Conservation (phyloP, 2,329 filamentous ascomycete genomes). For the Epicoccum nigrum region DNA sequence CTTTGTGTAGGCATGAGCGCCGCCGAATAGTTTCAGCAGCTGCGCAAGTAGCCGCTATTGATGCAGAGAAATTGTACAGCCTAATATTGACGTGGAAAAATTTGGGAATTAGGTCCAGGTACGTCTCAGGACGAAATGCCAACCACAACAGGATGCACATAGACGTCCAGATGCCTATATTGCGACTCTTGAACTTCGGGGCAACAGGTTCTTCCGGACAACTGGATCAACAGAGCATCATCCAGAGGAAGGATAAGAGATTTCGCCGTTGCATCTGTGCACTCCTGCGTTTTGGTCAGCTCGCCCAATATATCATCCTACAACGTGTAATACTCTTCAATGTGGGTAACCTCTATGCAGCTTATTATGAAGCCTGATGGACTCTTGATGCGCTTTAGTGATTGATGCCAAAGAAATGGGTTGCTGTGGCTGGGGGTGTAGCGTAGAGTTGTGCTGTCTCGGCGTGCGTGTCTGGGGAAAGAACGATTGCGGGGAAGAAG, state of each 20-base stretch:
- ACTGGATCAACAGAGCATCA: constrained; percentile 6
- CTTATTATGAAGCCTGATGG: background rate
- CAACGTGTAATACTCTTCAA: background rate
- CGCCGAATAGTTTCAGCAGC: background rate
- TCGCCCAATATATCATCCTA: background rate
- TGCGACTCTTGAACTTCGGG: background rate
- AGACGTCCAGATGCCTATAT: constrained; percentile 1
- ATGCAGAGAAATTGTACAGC: background rate
- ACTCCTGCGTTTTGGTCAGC: constrained; percentile 8
- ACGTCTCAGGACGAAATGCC: constrained; percentile 4
- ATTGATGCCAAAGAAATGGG: constrained; percentile 5
- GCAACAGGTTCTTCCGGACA: constrained; percentile 8
- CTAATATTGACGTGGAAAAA: background rate
- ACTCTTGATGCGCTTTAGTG: constrained; percentile 1
- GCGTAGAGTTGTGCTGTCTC: constrained; percentile 8
- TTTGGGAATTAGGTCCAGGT: background rate
- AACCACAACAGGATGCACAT: constrained; percentile 7
- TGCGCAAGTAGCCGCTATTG: background rate
- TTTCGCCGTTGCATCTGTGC: constrained; percentile 21
- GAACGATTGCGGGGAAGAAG: constrained; percentile 16
- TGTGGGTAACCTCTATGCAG: background rate
- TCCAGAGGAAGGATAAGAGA: constrained; percentile 19
- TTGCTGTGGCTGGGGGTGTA: constrained; percentile 7
- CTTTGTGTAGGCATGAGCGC: constrained; percentile 36
- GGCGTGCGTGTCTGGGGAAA: constrained; percentile 7